Base-by-base conservation (phyloP, 306 rosid species). In the Pterocarpus macrocarpus region DNA sequence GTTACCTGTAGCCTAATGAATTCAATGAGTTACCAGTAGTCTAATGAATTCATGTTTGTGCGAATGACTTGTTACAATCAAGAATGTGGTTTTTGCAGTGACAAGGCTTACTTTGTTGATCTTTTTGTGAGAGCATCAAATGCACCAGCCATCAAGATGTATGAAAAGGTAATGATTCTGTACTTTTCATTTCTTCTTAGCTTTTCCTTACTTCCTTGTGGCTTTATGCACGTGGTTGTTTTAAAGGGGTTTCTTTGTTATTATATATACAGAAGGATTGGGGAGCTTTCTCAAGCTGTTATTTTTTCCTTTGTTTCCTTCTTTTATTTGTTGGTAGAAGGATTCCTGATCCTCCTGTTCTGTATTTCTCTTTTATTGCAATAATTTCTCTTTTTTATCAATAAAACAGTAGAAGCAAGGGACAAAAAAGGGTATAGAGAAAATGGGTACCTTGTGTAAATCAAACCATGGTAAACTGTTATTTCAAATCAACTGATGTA, bases 121-220 rank as follows among this genome's bases (percentile, higher is more conserved):
- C 97, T 95, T 75, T 95, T 95, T 83, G 99, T 95, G 76, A 90
- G 99, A 80, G 99, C 97, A 57, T 95, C 99, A 69, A 95, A 95
- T 84, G 86, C 98, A 41, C 97, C 99, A 11, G 99, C 99, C 72
- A 95, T 95, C 87, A 93, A 90, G 89, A 95, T 95, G 99, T 95
- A 95, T 35, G 98, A 90, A 82, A 95, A 95, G 99, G 99, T 95
- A 80, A 79, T 41, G 34, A 64, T 76, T 80, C 43, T 84, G 1
- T 66, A 10, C 67, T 41, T 53, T 41, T 55, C 39, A 17, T 78
- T 67, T 78, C 62, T 11, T 43, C 59, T 9, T 47, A 35, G 10
- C 56, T 43, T 67, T 68, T 59, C 47, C 49, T 47, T 75, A 34
- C 65, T 58, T 75, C 67, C 15, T 13, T 44, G 2, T 45, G 28